Evolutionary conservation across 192 early-diverging fungal species (phyloP).

Genomic region (Obelidium mucronatum): DNA sequence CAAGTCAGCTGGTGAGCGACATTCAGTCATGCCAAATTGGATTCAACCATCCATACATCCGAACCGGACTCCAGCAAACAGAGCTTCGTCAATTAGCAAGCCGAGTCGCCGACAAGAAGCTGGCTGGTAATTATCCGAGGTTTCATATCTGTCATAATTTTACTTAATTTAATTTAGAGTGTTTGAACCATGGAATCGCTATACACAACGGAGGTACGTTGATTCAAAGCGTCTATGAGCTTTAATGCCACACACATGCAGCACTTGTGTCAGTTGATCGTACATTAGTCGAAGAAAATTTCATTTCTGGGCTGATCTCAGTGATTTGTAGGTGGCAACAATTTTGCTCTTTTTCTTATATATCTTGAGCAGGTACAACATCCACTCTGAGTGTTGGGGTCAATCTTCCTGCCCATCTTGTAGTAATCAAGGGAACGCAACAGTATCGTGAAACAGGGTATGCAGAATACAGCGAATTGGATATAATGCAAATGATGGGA

Average conservation of each 20-base stretch:
- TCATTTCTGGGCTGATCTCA: constrained; percentile 53
- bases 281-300: constrained; percentile 61
- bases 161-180: constrained; percentile 43
- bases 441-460: constrained; percentile 50
- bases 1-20: constrained; percentile 43
- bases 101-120: constrained; percentile 51
- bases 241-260: constrained; percentile 19
- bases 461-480: constrained; percentile 63
- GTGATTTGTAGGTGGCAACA: constrained; percentile 65
- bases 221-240: no score
- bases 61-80: constrained; percentile 33
- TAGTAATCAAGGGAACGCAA: constrained; percentile 73
- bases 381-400: constrained; percentile 80
- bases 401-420: constrained; percentile 77
- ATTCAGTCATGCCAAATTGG: constrained; percentile 27
- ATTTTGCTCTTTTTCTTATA: not conserved
- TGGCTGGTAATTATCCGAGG: constrained; percentile 30
- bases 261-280: constrained; percentile 54
- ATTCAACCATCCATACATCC: constrained; percentile 50
- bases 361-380: constrained; percentile 62
- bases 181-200: constrained; percentile 65
- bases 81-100: constrained; percentile 19
- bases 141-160: not conserved
- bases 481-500: constrained; percentile 80
- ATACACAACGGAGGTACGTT: constrained; percentile 71